These are phyloP conservation scores for Termitomyces sp. DNA, from an alignment of 768 basidiomycete species.

Conservation along the genomic window DNA sequence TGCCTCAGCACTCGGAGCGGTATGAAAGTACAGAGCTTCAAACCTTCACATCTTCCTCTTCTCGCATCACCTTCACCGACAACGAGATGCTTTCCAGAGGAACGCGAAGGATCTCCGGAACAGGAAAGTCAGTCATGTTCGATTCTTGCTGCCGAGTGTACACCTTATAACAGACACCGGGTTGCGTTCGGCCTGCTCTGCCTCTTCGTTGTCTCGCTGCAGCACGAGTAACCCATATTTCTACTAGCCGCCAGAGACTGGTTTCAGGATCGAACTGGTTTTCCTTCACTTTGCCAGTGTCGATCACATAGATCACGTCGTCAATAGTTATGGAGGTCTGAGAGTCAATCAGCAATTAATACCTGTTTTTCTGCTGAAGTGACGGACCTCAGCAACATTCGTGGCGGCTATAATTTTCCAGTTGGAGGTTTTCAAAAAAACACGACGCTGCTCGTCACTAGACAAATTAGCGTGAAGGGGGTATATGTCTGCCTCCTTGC, in stretches of 20 bases:
- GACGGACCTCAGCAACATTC: constrained; percentile 81
- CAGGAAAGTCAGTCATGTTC: constrained; percentile 66
- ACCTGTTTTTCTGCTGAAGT: not conserved
- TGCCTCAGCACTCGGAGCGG: not conserved
- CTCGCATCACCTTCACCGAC: constrained; percentile 76
- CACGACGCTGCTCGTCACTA: constrained; percentile 74
- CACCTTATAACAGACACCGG: constrained; percentile 84
- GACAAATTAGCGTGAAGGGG: constrained; percentile 90
- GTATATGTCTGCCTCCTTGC: constrained; percentile 48
- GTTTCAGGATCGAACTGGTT: constrained; percentile 66
- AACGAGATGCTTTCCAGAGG: constrained; percentile 82
- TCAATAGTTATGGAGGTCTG: constrained; percentile 91
- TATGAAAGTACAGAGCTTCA: constrained; percentile 15
- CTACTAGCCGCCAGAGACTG: constrained; percentile 72
- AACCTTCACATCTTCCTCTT: constrained; percentile 76
- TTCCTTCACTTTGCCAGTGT: constrained; percentile 85
- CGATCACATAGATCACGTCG: constrained; percentile 82
- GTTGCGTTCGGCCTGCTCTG: constrained; percentile 83
- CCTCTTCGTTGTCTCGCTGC: constrained; percentile 83
- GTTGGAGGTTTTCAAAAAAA: constrained; percentile 58
- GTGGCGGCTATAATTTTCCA: constrained; percentile 90
- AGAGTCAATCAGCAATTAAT: not conserved
- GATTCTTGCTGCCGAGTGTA: constrained; percentile 73
- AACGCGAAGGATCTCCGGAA: constrained; percentile 86
- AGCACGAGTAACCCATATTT: constrained; percentile 76